These are phyloP conservation scores for Cyclotella cryptica DNA, from an alignment of 108 stramenopile genomes.

Conservation along the genomic window DNA sequence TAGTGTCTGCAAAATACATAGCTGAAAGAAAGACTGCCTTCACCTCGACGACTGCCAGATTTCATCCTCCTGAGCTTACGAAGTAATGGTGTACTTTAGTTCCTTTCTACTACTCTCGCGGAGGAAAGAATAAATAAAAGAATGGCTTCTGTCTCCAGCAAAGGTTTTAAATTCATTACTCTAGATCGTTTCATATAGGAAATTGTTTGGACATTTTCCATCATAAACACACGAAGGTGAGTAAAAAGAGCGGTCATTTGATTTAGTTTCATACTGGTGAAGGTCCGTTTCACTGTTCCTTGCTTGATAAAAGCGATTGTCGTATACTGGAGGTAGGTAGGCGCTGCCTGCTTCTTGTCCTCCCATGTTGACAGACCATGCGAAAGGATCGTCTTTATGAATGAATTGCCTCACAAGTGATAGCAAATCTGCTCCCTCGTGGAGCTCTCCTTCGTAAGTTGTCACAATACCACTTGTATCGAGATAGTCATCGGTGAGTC, in stretches of 20 bases:
- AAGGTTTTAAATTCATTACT: too few relatives aligned
- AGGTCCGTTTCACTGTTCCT: slow-evolving; percentile 18
- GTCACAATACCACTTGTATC: slow-evolving; percentile 67
- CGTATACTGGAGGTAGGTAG: slow-evolving; percentile 28
- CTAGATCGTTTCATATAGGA: background rate
- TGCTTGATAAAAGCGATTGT: slow-evolving; percentile 11
- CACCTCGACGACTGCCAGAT: too few relatives aligned
- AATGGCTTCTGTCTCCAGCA: too few relatives aligned
- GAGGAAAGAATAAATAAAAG: too few relatives aligned
- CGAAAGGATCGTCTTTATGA: slow-evolving; percentile 28
- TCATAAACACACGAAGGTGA: slow-evolving; percentile 61
- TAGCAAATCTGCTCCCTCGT: slow-evolving; percentile 56
- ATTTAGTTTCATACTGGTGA: slow-evolving; percentile 54
- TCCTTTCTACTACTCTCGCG: too few relatives aligned
- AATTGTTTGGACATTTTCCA: slow-evolving; percentile 4
- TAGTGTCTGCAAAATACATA: too few relatives aligned
- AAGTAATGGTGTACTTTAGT: too few relatives aligned
- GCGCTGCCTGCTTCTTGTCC: slow-evolving; percentile 18
- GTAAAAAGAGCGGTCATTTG: slow-evolving; percentile 62
- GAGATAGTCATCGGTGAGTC: slow-evolving; percentile 71
- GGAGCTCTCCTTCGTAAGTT: slow-evolving; percentile 76
- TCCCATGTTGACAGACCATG: slow-evolving; percentile 11
- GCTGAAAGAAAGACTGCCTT: too few relatives aligned
- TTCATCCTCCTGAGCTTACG: too few relatives aligned
- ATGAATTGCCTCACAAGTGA: slow-evolving; percentile 39